phyloP scores from a whole-genome alignment of 768 basidiomycete species.

The Psilocybe cyanescens region DNA sequence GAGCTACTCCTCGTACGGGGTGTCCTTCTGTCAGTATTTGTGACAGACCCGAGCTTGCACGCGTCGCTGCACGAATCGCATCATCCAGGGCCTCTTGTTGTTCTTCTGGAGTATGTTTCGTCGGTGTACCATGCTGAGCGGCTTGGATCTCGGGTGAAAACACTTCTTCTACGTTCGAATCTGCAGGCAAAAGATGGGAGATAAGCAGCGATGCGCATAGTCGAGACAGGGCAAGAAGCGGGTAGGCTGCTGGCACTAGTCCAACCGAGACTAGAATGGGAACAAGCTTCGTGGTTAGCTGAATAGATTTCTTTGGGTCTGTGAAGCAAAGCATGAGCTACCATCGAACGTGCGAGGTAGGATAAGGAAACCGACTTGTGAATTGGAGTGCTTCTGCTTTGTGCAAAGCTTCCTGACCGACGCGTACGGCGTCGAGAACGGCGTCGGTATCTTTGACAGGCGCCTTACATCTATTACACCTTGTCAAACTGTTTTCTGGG shows the following conservation, averaged over 20 bases:
- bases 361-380: conserved; percentile 42
- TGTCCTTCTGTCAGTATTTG: conserved; percentile 65
- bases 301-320: conserved; percentile 64
- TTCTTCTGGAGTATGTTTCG: conserved; percentile 12
- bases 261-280: conserved; percentile 63
- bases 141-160: conserved; percentile 27
- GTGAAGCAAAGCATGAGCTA: neutral
- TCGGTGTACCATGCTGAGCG: neutral
- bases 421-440: conserved; percentile 63
- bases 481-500: conserved; percentile 50
- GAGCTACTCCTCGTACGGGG: conserved; percentile 74
- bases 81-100: conserved; percentile 65
- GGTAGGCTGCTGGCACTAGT: conserved; percentile 71
- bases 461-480: conserved; percentile 60
- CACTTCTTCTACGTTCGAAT: conserved; percentile 26
- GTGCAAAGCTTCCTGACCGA: conserved; percentile 76
- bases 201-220: conserved; percentile 74
- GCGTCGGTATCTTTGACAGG: conserved; percentile 51
- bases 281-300: conserved; percentile 66
- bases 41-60: conserved; percentile 55
- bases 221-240: conserved; percentile 75
- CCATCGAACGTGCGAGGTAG: neutral
- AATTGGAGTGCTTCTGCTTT: conserved; percentile 70
- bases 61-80: conserved; percentile 58
- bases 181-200: conserved; percentile 38